phyloP scores from a whole-genome alignment of 495 filamentous ascomycete species.

The Immersiella caudata region DNA sequence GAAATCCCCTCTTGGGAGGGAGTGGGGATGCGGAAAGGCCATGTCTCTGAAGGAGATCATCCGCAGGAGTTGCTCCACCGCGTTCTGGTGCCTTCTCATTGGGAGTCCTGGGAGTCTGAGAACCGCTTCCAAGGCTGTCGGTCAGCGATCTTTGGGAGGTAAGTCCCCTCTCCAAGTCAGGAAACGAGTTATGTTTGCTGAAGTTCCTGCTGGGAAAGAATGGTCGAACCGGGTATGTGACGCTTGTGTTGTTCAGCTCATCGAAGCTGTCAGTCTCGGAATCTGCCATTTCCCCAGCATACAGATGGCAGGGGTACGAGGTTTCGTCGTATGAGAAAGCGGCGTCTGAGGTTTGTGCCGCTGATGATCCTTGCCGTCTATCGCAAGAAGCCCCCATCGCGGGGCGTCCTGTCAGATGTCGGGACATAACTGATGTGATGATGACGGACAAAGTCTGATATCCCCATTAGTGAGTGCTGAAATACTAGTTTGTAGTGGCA shows the following conservation, averaged over 20 bases:
- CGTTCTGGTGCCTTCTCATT: not conserved
- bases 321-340: not conserved
- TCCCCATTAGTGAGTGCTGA: not conserved
- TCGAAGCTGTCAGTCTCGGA: conserved; percentile 23
- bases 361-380: not conserved
- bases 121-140: not conserved
- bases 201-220: conserved; percentile 26
- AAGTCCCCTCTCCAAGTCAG: conserved; percentile 22
- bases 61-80: not conserved
- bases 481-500: too few species aligned
- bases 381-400: not conserved
- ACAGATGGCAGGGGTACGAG: conserved; percentile 8
- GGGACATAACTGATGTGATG: not conserved
- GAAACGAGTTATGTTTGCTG: conserved; percentile 15
- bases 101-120: not conserved
- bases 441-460: not conserved
- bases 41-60: conserved; percentile 22
- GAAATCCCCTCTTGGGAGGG: conserved; percentile 34
- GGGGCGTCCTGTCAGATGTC: not conserved
- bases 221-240: conserved; percentile 24
- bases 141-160: not conserved
- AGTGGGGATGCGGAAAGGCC: conserved; percentile 27
- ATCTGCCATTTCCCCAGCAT: conserved; percentile 25
- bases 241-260: conserved; percentile 20
- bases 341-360: not conserved